These are phyloP conservation scores for Penicillium hordei DNA, from an alignment of 2,329 filamentous ascomycete species.

Conservation along the genomic window DNA sequence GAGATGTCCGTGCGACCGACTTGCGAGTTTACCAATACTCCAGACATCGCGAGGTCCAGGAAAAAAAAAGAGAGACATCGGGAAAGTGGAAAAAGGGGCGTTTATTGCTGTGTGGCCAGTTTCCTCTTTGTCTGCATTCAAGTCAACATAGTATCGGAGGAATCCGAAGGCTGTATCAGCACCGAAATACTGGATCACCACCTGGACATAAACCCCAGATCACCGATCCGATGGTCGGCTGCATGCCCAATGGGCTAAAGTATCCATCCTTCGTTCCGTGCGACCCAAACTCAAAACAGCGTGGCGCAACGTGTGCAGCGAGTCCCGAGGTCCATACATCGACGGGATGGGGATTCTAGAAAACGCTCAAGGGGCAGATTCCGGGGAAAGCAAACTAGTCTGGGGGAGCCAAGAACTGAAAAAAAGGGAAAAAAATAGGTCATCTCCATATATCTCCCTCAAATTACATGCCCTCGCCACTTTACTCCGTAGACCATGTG, in stretches of 20 bases:
- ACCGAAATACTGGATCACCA: conserved; percentile 8
- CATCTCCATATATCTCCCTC: not conserved
- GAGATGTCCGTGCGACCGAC: conserved; percentile 24
- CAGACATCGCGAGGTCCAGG: not conserved
- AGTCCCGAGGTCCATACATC: not conserved
- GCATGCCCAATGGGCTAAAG: conserved; percentile 8
- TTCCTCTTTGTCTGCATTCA: not conserved
- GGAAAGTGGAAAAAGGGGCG: not conserved
- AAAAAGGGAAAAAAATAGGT: not conserved
- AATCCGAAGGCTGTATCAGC: not conserved
- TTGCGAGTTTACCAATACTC: not conserved
- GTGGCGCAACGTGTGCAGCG: conserved; percentile 23
- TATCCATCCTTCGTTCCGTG: conserved; percentile 11
- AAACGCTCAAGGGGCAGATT: conserved; percentile 10
- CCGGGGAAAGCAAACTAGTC: conserved; percentile 7
- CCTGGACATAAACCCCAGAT: conserved; percentile 1
- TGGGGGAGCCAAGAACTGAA: conserved; percentile 3
- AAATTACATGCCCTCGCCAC: not conserved
- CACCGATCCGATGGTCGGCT: conserved; percentile 9
- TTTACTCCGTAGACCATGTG: conserved; percentile 6
- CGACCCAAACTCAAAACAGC: conserved; percentile 23
- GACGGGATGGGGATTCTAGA: conserved; percentile 19
- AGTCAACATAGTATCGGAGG: not conserved
- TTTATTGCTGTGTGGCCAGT: not conserved
- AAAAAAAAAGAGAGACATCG: not conserved